Conservation (phyloP, 805 yeast species). For the Sugiyamaella marilandica region DNA sequence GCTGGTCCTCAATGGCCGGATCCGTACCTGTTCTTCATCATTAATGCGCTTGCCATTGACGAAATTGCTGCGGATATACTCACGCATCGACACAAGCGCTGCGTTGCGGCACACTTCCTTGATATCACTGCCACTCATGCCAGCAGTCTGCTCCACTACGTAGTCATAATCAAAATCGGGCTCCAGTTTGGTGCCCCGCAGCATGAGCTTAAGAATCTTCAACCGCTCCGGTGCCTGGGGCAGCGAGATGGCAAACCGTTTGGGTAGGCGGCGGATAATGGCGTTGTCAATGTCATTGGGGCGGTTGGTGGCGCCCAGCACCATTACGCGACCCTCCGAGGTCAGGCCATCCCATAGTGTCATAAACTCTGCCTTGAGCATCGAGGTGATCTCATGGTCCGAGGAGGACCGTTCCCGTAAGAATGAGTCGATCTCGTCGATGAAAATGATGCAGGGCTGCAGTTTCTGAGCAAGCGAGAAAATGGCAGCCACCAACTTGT, state of each 20-base stretch:
- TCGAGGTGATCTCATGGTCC: conserved; percentile 95
- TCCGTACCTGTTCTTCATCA: conserved; percentile 37
- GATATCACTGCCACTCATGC: conserved; percentile 85
- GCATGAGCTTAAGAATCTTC: conserved; percentile 63
- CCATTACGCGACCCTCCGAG: conserved; percentile 71
- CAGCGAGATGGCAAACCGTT: conserved; percentile 70
- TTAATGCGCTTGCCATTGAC: conserved; percentile 34
- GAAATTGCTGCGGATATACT: conserved; percentile 63
- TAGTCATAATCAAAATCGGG: conserved; percentile 53
- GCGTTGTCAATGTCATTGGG: conserved; percentile 90
- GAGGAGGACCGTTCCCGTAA: conserved; percentile 74
- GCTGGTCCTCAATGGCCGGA: conserved; percentile 58
- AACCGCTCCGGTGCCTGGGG: conserved; percentile 66
- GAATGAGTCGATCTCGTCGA: conserved; percentile 95
- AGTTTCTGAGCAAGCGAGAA: conserved; percentile 84
- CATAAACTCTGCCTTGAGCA: conserved; percentile 95
- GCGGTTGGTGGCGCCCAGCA: conserved; percentile 92
- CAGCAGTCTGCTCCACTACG: conserved; percentile 62
- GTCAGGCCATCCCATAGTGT: conserved; percentile 94
- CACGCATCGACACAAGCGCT: conserved; percentile 82
- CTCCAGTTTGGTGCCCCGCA: conserved; percentile 62
- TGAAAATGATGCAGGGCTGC: conserved; percentile 91
- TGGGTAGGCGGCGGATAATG: conserved; percentile 88
- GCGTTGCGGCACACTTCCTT: conserved; percentile 92
- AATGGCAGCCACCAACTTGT: conserved; percentile 88